Conservation (phyloP, 768 basidiomycete species). For the Mycena pura region DNA sequence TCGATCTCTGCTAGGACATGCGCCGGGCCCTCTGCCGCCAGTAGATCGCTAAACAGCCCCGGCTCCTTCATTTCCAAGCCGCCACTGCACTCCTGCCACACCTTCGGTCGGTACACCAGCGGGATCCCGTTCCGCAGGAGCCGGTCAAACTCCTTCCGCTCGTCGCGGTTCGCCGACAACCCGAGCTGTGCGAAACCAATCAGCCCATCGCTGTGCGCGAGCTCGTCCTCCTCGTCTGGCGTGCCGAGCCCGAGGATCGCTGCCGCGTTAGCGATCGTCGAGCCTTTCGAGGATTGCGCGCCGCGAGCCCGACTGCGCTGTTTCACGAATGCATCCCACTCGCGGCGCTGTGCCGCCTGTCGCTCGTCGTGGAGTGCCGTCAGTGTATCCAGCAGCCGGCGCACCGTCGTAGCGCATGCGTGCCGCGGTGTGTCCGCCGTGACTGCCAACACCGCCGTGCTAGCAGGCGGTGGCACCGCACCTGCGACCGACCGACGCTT, state of each 20-base stretch:
- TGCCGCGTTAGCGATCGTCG: conserved; percentile 55
- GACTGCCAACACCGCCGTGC: conserved; percentile 56
- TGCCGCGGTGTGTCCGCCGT: conserved; percentile 72
- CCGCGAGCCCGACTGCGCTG: conserved; percentile 55
- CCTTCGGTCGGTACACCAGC: conserved; percentile 82
- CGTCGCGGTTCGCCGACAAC: conserved; percentile 74
- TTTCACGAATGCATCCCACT: conserved; percentile 90
- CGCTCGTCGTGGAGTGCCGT: conserved; percentile 84
- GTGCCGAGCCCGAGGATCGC: conserved; percentile 73
- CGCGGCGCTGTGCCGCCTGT: conserved; percentile 70
- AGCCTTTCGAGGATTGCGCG: no score
- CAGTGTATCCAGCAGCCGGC: conserved; percentile 74
- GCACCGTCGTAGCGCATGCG: conserved; percentile 77
- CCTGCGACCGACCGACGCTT: conserved; percentile 47
- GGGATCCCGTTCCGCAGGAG: conserved; percentile 90
- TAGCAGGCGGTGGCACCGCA: neutral
- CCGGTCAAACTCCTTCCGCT: conserved; percentile 78
- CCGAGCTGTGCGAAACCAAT: conserved; percentile 94
- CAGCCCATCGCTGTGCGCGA: conserved; percentile 81
- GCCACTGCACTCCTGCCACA: conserved; percentile 94
- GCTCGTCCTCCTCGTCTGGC: conserved; percentile 71
- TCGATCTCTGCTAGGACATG: conserved; percentile 84
- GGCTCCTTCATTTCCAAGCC: conserved; percentile 93
- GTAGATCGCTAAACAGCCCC: conserved; percentile 84
- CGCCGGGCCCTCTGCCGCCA: conserved; percentile 58